Evolutionary conservation across 1,284 basidiomycete genomes (phyloP).

Genomic region (Pholiota adiposa): DNA sequence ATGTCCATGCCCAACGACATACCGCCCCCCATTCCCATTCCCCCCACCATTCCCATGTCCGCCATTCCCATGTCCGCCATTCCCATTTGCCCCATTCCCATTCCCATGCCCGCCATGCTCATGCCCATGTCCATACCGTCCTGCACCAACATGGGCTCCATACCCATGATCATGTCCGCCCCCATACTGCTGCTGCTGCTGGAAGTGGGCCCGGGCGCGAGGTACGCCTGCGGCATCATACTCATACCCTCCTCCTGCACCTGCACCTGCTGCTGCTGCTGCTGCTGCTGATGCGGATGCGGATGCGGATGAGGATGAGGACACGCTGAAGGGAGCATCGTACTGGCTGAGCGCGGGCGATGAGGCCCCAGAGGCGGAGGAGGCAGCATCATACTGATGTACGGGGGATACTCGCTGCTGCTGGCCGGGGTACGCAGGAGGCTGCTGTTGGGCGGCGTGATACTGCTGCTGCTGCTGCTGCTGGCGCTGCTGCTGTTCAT

Average conservation of each 20-base stretch:
- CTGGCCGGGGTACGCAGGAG: not conserved
- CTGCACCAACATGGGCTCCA: too few species aligned
- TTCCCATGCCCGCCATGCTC: not conserved
- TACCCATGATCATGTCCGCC: slow-evolving; percentile 6
- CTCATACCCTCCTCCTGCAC: not conserved
- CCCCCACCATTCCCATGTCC: not conserved
- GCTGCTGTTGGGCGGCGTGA: not conserved
- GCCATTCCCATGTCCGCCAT: not conserved
- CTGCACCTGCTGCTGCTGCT: slow-evolving; percentile 1
- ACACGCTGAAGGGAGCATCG: not conserved
- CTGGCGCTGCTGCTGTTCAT: slow-evolving; percentile 10
- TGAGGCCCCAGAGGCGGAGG: not conserved
- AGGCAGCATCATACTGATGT: not conserved
- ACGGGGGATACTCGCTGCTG: not conserved
- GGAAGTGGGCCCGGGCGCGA: not conserved
- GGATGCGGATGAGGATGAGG: not conserved
- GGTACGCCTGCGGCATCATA: not conserved
- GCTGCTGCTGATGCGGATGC: not conserved
- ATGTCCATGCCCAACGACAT: not conserved
- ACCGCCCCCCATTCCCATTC: not conserved
- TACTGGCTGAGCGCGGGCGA: not conserved
- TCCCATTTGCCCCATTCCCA: slow-evolving; percentile 7
- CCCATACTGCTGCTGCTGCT: slow-evolving; percentile 9
- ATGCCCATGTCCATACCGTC: slow-evolving; percentile 4
- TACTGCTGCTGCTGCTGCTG: slow-evolving; percentile 2